Evolutionary conservation across 2,329 filamentous ascomycete genomes (phyloP).

Genomic region (Teratosphaeria epicoccoides): DNA sequence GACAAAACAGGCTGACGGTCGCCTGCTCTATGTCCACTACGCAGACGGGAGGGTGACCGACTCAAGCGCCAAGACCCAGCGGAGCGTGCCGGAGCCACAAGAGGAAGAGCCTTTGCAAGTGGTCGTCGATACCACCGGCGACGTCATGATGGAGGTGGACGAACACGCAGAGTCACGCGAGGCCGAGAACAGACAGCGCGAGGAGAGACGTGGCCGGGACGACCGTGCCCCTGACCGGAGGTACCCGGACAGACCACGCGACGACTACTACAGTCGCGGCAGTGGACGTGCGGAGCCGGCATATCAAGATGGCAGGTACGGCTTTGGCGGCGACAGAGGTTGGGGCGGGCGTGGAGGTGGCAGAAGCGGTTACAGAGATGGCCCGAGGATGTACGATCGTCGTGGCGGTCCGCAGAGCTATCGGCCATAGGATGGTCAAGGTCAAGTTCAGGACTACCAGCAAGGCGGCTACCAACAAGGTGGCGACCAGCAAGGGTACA

Average conservation of each 20-base stretch:
- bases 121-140: slow-evolving; percentile 11
- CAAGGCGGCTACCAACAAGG: too few species aligned
- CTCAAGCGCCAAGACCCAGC: neutral
- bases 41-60: neutral
- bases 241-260: neutral
- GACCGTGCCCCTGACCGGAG: slow-evolving; percentile 7
- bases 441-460: neutral
- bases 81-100: slow-evolving; percentile 3
- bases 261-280: slow-evolving; percentile 15
- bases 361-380: slow-evolving; percentile 16
- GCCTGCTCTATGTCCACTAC: slow-evolving; percentile 59
- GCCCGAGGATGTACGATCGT: slow-evolving; percentile 20
- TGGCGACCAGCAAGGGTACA: neutral
- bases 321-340: slow-evolving; percentile 26
- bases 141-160: slow-evolving; percentile 37
- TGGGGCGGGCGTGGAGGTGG: slow-evolving; percentile 15
- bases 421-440: slow-evolving; percentile 10
- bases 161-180: slow-evolving; percentile 22
- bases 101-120: slow-evolving; percentile 18
- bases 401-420: slow-evolving; percentile 15
- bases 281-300: slow-evolving; percentile 23
- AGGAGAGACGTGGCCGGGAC: slow-evolving; percentile 21
- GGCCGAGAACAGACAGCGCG: slow-evolving; percentile 21
- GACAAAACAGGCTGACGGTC: slow-evolving; percentile 55
- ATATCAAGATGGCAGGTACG: slow-evolving; percentile 35